A percentile compares a stretch with the other conserved stretches of the same genome.
These are phyloP conservation scores for Teratosphaeria pseudoeucalypti DNA, from an alignment of 2,329 filamentous ascomycete genomes.

Conservation along the genomic window DNA sequence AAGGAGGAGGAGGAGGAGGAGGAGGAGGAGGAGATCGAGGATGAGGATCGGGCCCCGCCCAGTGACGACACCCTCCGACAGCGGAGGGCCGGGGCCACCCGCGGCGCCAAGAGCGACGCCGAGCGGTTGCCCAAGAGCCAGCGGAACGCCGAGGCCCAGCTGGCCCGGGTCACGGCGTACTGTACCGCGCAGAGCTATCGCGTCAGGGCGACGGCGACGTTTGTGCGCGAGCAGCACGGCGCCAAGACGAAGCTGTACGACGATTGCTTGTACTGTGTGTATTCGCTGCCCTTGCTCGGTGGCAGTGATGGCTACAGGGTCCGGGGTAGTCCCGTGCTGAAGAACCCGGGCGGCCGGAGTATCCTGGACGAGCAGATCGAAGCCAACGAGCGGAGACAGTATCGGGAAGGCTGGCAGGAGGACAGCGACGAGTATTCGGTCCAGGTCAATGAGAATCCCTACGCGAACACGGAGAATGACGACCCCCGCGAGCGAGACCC, in stretches of 20 bases:
- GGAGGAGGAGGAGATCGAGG: slow-evolving; percentile 41
- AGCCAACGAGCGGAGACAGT: slow-evolving; percentile 76
- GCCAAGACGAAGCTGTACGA: slow-evolving; percentile 95
- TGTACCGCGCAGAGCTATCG: slow-evolving; percentile 93
- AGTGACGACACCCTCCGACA: slow-evolving; percentile 55
- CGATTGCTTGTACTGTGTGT: slow-evolving; percentile 92
- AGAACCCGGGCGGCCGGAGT: slow-evolving; percentile 86
- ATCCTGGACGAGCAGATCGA: slow-evolving; percentile 93
- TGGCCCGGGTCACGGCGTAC: slow-evolving; percentile 87
- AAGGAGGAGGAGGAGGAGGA: slow-evolving; percentile 42
- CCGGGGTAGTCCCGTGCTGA: slow-evolving; percentile 80
- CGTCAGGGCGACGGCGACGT: slow-evolving; percentile 76
- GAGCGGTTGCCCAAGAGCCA: slow-evolving; percentile 84
- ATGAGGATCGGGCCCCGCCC: slow-evolving; percentile 52
- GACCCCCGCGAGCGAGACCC: background rate
- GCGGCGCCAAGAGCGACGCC: slow-evolving; percentile 80
- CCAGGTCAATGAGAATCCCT: slow-evolving; percentile 1
- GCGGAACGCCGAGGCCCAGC: slow-evolving; percentile 60
- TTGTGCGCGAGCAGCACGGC: slow-evolving; percentile 76
- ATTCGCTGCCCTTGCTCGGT: slow-evolving; percentile 79
- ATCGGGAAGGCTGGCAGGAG: slow-evolving; percentile 84
- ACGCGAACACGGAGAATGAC: background rate
- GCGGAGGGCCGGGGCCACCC: slow-evolving; percentile 42
- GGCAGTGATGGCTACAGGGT: slow-evolving; percentile 80
- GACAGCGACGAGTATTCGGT: slow-evolving; percentile 56